Base-by-base conservation (phyloP, 352 stramenopile species). In the Phytophthora sojae region DNA sequence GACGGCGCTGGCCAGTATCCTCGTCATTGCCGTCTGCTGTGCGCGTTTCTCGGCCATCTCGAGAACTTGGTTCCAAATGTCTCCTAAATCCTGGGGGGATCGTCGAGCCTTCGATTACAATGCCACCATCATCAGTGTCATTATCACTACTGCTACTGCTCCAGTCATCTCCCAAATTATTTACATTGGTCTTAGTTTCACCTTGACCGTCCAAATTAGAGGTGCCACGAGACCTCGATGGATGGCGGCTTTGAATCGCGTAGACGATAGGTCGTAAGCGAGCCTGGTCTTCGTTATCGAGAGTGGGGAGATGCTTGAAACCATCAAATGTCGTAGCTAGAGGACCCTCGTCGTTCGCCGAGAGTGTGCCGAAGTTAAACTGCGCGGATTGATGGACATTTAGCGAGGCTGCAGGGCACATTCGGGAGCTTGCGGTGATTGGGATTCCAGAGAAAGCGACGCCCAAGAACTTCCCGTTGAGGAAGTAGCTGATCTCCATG, bases 391-490 rank as follows among this genome's bases (percentile, higher is more conserved):
- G 94, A 9, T 90, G 79, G 0, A 93, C 87, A 73, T 97, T 97
- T 37, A 98, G 72, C 0, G 91, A 97, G 3, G 88, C 79, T 1
- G 93, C 94, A 7, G 94, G 94, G 39, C 81, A 92, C 47, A 98
- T 82, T 4, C 75, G 63, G 1, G 81, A 85, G 26, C 44, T 83
- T 51, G 67, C 8, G 26, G 73, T 79, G 17, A 93, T 67, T 0
- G 81, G 66, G 4, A 93, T 64, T 1, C 55, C 77, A 5, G 75
- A 75, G 72, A 98, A 98, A 0, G 92, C 94, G 25, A 93, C 71
- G 1, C 93, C 94, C 17, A 98, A 76, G 60, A 95, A 89, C 11
- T 84, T 79, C n/a, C 93, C 94, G 77, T 99, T 99, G 4, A 98
- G 58, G 54, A 95, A 91, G 67, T 94, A 99, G 26, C 88, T 95